Evolutionary conservation across 371 early-diverging fungal genomes (phyloP).

Genomic region (Mortierella sp.): DNA sequence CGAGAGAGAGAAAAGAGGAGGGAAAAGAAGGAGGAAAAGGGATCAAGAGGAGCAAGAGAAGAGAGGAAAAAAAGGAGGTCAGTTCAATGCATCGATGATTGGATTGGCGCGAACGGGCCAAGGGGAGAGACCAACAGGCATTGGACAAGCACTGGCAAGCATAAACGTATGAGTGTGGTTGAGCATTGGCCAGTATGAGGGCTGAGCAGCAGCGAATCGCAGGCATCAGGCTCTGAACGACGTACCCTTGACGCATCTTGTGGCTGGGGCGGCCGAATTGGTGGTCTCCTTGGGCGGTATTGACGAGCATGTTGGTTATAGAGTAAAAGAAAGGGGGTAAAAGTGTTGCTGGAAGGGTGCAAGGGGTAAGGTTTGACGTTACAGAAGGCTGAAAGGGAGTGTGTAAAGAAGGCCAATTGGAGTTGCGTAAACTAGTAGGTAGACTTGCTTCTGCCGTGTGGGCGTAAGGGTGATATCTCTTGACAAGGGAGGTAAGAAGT

Average conservation of each 20-base stretch:
- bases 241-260: slow-evolving; percentile 39
- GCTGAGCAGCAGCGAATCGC: not conserved
- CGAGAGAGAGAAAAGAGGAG: not conserved
- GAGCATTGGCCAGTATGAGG: not conserved
- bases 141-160: not conserved
- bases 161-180: not conserved
- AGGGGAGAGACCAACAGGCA: not conserved
- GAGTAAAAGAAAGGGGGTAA: not conserved
- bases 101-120: not conserved
- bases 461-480: slow-evolving; percentile 38
- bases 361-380: not conserved
- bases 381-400: not conserved
- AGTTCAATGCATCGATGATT: not conserved
- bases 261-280: slow-evolving; percentile 33
- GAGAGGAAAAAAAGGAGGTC: not conserved
- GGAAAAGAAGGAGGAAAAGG: not conserved
- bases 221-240: not conserved
- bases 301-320: slow-evolving; percentile 29
- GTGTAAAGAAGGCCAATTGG: not conserved
- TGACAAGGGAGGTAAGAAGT: not conserved
- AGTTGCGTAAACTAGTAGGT: not conserved
- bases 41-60: not conserved
- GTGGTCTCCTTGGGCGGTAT: slow-evolving; percentile 31
- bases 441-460: slow-evolving; percentile 36
- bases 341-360: not conserved